A percentile compares a stretch with the other conserved stretches of the same genome.
Evolutionary conservation across 306 rosid genomes (phyloP).

Genomic region (Purshia tridentata): DNA sequence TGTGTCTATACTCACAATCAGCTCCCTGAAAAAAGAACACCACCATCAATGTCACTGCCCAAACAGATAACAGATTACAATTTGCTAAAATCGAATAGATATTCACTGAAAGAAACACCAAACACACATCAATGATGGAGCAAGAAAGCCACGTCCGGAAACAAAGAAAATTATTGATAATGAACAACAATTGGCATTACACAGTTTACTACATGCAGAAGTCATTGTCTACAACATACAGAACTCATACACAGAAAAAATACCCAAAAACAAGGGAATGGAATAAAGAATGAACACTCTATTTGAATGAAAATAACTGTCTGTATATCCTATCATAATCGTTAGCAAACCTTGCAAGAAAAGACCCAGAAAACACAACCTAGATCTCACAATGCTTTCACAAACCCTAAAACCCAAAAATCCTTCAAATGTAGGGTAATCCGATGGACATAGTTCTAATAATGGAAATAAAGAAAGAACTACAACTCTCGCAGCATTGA

Average conservation of each 20-base stretch:
- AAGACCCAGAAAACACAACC: not conserved
- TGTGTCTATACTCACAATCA: conserved; percentile 88
- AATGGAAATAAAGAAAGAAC: not conserved
- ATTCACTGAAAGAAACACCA: not conserved
- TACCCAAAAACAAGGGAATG: not conserved
- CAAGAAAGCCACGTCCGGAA: not conserved
- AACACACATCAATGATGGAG: too few species aligned
- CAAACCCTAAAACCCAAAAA: conserved; percentile 17
- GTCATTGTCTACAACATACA: too few species aligned
- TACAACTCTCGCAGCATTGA: conserved; percentile 1
- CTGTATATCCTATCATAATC: not conserved
- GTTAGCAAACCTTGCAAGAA: not conserved
- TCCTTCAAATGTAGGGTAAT: conserved; percentile 32
- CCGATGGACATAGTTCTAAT: conserved; percentile 1
- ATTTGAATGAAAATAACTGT: not conserved
- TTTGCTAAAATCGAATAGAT: not conserved
- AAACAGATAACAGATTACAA: not conserved
- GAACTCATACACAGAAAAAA: too few species aligned
- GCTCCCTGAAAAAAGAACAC: conserved; percentile 48
- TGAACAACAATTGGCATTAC: too few species aligned
- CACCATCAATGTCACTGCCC: not conserved
- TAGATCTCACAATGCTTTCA: conserved; percentile 1
- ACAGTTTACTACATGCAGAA: too few species aligned
- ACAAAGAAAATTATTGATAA: too few species aligned
- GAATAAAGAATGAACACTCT: not conserved